Conservation (phyloP, 352 stramenopile species). For the Peronosclerospora sorghi region DNA sequence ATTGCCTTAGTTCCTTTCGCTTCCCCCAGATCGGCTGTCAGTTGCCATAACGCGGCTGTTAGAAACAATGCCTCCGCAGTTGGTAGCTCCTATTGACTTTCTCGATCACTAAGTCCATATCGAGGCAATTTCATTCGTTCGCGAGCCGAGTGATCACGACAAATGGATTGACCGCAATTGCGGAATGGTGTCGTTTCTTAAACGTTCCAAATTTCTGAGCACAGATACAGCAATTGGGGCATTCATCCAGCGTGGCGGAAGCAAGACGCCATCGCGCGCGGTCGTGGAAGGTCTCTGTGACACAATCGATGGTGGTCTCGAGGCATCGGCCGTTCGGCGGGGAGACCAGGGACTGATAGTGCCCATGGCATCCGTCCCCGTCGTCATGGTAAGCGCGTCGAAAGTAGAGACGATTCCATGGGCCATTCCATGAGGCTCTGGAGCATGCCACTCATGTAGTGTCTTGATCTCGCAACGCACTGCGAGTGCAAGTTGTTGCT, state of each 20-base stretch:
- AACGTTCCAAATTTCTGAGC: conserved; percentile 69
- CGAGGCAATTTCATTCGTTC: conserved; percentile 74
- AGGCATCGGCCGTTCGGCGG: conserved; percentile 19
- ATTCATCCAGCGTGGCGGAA: conserved; percentile 78
- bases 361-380: conserved; percentile 4
- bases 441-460: too few species aligned
- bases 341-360: conserved; percentile 16
- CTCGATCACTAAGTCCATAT: conserved; percentile 65
- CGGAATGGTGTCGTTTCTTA: conserved; percentile 82
- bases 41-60: conserved; percentile 64
- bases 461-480: too few species aligned
- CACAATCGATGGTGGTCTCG: conserved; percentile 27
- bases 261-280: conserved; percentile 32
- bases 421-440: too few species aligned
- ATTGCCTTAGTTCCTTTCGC: conserved; percentile 37
- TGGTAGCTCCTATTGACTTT: conserved; percentile 51
- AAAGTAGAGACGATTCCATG: too few species aligned
- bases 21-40: conserved; percentile 41
- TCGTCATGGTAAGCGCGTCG: conserved; percentile 11
- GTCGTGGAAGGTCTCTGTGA: conserved; percentile 22
- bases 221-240: conserved; percentile 79
- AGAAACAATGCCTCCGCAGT: conserved; percentile 58
- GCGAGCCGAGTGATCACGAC: conserved; percentile 70
- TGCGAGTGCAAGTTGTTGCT: too few species aligned
- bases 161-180: conserved; percentile 83